Evolutionary conservation across 2,329 filamentous ascomycete species (phyloP).

Genomic region (Fusarium pseudograminearum): DNA sequence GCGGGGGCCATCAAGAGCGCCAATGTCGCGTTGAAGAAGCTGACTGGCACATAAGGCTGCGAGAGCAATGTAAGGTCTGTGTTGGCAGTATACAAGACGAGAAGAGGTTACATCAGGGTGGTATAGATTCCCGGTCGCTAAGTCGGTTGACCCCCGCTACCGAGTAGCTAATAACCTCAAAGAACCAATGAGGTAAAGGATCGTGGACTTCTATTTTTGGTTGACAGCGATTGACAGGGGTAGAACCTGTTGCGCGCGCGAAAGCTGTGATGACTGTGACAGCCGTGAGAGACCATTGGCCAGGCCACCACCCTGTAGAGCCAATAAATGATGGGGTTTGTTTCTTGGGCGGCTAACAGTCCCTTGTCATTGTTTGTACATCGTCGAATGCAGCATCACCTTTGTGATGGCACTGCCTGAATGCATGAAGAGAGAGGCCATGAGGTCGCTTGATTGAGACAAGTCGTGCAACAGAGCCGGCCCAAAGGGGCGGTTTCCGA

Average conservation of each 20-base stretch:
- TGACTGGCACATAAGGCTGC: slow-evolving; percentile 44
- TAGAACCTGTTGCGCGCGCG: slow-evolving; percentile 54
- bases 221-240: slow-evolving; percentile 44
- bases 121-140: slow-evolving; percentile 41
- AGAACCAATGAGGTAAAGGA: slow-evolving; percentile 51
- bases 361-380: slow-evolving; percentile 34
- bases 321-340: slow-evolving; percentile 39
- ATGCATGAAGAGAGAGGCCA: slow-evolving; percentile 44
- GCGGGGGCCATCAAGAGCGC: slow-evolving; percentile 24
- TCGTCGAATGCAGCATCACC: slow-evolving; percentile 20
- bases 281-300: slow-evolving; percentile 47
- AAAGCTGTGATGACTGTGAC: slow-evolving; percentile 45
- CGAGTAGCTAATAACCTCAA: slow-evolving; percentile 32
- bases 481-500: slow-evolving; percentile 27
- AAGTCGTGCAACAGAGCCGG: slow-evolving; percentile 41
- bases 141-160: slow-evolving; percentile 40
- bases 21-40: slow-evolving; percentile 35
- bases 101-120: slow-evolving; percentile 40
- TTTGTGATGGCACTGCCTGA: slow-evolving; percentile 43
- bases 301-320: slow-evolving; percentile 11
- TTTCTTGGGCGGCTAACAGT: slow-evolving; percentile 46
- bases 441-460: slow-evolving; percentile 41
- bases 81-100: slow-evolving; percentile 38
- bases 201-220: slow-evolving; percentile 53
- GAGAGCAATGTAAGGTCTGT: slow-evolving; percentile 36